Base-by-base conservation (phyloP, 345 rosid species). In the Sisymbrium altissimum region DNA sequence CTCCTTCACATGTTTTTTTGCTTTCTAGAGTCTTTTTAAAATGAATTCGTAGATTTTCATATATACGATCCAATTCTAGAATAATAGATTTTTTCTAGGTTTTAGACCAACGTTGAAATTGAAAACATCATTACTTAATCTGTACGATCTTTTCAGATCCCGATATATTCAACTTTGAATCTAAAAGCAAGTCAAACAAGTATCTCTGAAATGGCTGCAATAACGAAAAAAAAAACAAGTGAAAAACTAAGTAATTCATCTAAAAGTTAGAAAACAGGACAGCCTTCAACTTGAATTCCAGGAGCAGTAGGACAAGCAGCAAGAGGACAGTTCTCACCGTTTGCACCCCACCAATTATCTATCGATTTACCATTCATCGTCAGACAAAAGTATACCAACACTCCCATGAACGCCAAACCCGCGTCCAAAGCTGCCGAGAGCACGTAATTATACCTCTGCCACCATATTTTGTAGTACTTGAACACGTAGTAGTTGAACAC, bases 401-500 rank as follows among this genome's bases (percentile, higher is more conserved):
- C 86, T 17, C 84, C 88, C 84, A 85, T 82, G 84, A 84, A 85
- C 15, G 89, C 86, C 74, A 85, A 38, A 2, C 92, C 89, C 0
- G 89, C 89, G 38, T 85, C 88, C 17, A 87, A 39, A 1, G 86
- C 88, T 3, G 89, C 92, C 0, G 92, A 87, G 0, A 87, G 80
- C 59, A 87, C 86, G 38, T 87, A 85, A 15, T 84, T 87, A 77
- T 85, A 85, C 64, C 84, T 81, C 72, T 81, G 88, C 92, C 89
- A 85, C 92, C 88, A 87, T 25, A 1, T 32, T 54, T 85, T 85
- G 45, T 67, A 43, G 73, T 83, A 73, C 66, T 66, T 82, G 13
- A 85, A 87, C 45, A 85, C 75, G 40, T 65, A 80, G 79, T 78
- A 83, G 40, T 85, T 85, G 83, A 85, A 87, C 36, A 84, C 39